Evolutionary conservation across 371 early-diverging fungal genomes (phyloP), one percentile per base, ranked within the genome.

Genomic region (Mucor piriformis): DNA sequence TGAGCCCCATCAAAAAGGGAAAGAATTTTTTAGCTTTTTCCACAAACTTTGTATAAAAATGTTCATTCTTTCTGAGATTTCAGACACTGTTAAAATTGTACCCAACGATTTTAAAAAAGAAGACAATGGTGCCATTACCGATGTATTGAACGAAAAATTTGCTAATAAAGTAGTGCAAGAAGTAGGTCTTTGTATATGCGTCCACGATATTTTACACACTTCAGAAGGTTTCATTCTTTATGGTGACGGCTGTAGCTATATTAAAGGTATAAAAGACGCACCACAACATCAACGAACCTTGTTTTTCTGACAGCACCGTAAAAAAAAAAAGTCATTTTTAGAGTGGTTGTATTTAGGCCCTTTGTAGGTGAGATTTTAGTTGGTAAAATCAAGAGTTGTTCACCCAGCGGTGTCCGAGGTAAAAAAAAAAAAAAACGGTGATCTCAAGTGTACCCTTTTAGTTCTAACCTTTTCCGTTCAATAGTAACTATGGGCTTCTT

Each of bases 141-240:
- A 95, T 61, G 94, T 92, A 56, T 74, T 97, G 53, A 95, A 97
- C 72, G 70, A 79, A 35, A 97, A 95, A 72, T 97, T 92, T 69
- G 85, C 95, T 59, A 96, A 96, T 82, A 92, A 91, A 73, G 95
- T 93, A 71, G 77, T 96, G 35, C 95, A 94, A 67, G 90, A 95
- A 63, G 83, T 95, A 7, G 97, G 97, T 13, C 85, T 96, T 6
- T 95, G 95, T 66, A 88, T 97, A 42, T 82, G 89, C 21, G 87
- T 92, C 5, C 84, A 83, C 61, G 97, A 96, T 61, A 77, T 97
- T 40, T 50, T 92, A 1, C 76, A 88, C 25, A 82, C 88, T 10
- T 84, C 85, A 57, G 95, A 96, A 48, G 93, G 90, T 5, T 81
- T 86, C 33, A 91, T 97, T 56, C 84, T 95, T 54, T 88, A 92